Evolutionary conservation across 306 rosid species (phyloP).

Genomic region (Dryas drummondii): DNA sequence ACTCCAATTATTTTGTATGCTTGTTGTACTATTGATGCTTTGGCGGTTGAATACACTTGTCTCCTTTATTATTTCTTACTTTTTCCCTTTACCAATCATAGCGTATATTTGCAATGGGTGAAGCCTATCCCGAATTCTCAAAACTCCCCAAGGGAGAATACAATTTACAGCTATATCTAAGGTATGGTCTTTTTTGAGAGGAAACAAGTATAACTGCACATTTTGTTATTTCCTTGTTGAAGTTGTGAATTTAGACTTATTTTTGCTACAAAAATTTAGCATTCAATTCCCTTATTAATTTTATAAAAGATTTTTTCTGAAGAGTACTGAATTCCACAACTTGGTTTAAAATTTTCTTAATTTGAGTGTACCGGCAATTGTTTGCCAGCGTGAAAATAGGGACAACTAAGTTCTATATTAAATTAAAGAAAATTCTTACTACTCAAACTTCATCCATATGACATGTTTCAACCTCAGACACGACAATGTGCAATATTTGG

Average conservation of each 20-base stretch:
- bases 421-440: not conserved
- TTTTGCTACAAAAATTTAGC: not conserved
- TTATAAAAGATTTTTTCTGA: not conserved
- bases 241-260: not conserved
- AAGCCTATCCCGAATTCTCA: slow-evolving; percentile 69
- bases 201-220: slow-evolving; percentile 1
- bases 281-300: not conserved
- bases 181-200: slow-evolving; percentile 46
- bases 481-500: slow-evolving; percentile 83
- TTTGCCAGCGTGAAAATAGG: not conserved
- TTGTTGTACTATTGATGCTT: not conserved
- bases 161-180: slow-evolving; percentile 70
- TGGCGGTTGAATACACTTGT: not conserved
- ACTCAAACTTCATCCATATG: not conserved
- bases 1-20: not conserved
- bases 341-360: not conserved
- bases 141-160: slow-evolving; percentile 95
- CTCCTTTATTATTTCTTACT: not conserved
- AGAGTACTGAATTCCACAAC: not conserved
- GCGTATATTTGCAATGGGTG: slow-evolving; percentile 85
- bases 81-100: slow-evolving; percentile 31
- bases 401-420: not conserved
- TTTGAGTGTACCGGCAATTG: not conserved
- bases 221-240: slow-evolving; percentile 8
- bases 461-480: slow-evolving; percentile 52